These are phyloP conservation scores for Petrea volubilis DNA, from an alignment of 257 asterid genomes.

Conservation along the genomic window DNA sequence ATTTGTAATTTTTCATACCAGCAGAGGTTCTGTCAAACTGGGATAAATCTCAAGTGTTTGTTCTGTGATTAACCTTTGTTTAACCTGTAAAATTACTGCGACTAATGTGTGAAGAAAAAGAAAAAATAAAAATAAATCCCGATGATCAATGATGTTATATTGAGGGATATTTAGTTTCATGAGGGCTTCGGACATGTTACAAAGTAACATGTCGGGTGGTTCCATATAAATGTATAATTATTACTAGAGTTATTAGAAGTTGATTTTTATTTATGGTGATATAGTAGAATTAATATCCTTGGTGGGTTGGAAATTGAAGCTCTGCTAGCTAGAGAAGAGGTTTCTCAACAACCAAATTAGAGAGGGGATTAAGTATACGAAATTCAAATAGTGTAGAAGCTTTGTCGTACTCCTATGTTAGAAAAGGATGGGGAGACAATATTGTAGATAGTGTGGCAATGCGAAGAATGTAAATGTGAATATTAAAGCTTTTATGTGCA, in stretches of 20 bases:
- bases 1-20: too few relatives aligned
- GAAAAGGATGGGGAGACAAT: neutral
- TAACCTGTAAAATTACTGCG: too few relatives aligned
- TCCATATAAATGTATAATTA: neutral
- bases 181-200: neutral
- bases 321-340: neutral
- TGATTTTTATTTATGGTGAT: neutral
- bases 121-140: neutral
- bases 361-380: neutral
- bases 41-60: too few relatives aligned
- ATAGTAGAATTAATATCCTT: neutral
- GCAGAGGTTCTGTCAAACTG: too few relatives aligned
- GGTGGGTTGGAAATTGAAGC: neutral
- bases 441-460: neutral
- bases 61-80: too few relatives aligned
- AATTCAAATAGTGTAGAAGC: neutral
- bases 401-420: neutral
- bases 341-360: neutral
- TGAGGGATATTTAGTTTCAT: neutral
- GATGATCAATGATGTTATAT: neutral
- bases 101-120: too few relatives aligned
- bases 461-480: neutral
- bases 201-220: constrained; percentile 23
- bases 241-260: neutral
- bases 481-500: neutral